A percentile compares a stretch with the other conserved stretches of the same genome.
phyloP scores from a whole-genome alignment of 2,329 filamentous ascomycete species.

The Emergomyces pasteurianus region DNA sequence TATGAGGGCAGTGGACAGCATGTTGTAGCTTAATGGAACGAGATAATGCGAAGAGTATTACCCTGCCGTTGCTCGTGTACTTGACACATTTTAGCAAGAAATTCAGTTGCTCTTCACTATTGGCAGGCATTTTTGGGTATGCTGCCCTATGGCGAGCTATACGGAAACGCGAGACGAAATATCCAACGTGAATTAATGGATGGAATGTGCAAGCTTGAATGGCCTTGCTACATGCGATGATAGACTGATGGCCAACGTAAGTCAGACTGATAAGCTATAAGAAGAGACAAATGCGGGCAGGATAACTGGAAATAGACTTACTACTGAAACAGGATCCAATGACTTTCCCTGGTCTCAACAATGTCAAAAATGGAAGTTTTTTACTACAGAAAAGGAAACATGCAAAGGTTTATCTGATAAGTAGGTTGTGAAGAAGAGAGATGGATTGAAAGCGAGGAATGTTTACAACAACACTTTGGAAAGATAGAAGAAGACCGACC shows the following conservation, averaged over 20 bases:
- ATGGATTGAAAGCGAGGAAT: background rate
- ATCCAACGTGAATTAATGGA: background rate
- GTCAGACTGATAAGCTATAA: background rate
- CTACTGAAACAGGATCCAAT: background rate
- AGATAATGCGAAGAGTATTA: constrained; percentile 22
- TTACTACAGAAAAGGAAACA: background rate
- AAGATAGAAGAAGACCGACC: background rate
- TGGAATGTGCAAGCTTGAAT: background rate
- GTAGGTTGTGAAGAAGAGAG: background rate
- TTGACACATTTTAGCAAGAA: constrained; percentile 57
- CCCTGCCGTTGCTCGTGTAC: constrained; percentile 48
- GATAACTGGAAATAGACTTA: background rate
- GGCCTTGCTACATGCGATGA: background rate
- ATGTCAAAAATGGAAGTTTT: background rate
- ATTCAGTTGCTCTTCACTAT: constrained; percentile 47
- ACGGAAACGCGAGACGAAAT: background rate
- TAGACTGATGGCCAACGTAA: background rate
- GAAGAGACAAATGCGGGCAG: background rate
- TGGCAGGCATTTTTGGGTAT: constrained; percentile 35
- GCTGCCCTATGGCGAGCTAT: background rate
- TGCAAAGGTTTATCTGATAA: background rate
- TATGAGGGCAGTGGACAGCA: background rate
- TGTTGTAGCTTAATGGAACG: background rate
- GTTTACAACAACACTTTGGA: background rate
- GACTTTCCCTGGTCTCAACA: background rate